Conservation (phyloP, 140 eudicot genomes). For the Oenanthe javanica region DNA sequence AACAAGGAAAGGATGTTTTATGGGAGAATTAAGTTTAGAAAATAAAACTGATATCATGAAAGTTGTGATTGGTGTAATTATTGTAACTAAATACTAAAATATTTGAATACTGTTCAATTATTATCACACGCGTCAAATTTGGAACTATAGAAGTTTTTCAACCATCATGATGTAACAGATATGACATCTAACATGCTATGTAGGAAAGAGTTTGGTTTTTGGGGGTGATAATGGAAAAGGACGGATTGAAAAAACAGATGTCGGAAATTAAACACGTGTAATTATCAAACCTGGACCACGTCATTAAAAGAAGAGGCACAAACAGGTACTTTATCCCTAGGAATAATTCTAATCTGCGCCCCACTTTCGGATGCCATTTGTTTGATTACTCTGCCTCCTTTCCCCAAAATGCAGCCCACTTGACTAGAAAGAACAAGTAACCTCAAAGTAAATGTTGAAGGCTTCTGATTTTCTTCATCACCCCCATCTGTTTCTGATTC, state of each 20-base stretch:
- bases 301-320: constrained; percentile 79
- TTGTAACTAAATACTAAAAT: not conserved
- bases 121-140: too few species aligned
- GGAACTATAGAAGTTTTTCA: not conserved
- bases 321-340: constrained; percentile 65
- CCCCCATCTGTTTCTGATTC: constrained; percentile 40
- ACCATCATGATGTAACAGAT: not conserved
- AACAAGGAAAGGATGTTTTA: not conserved
- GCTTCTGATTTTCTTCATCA: constrained; percentile 32
- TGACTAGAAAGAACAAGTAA: constrained; percentile 65
- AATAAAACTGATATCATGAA: not conserved
- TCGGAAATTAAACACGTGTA: not conserved
- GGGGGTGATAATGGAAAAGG: too few species aligned
- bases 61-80: not conserved
- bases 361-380: constrained; percentile 76
- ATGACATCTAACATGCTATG: not conserved
- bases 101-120: too few species aligned
- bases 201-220: too few species aligned
- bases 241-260: not conserved
- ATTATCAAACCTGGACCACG: constrained; percentile 60
- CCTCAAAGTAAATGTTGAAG: constrained; percentile 39
- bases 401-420: constrained; percentile 67
- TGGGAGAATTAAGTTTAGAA: not conserved
- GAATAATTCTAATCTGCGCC: constrained; percentile 69
- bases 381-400: constrained; percentile 54